Conservation (phyloP, 305 asterid genomes). For the Solanum hybrid region DNA sequence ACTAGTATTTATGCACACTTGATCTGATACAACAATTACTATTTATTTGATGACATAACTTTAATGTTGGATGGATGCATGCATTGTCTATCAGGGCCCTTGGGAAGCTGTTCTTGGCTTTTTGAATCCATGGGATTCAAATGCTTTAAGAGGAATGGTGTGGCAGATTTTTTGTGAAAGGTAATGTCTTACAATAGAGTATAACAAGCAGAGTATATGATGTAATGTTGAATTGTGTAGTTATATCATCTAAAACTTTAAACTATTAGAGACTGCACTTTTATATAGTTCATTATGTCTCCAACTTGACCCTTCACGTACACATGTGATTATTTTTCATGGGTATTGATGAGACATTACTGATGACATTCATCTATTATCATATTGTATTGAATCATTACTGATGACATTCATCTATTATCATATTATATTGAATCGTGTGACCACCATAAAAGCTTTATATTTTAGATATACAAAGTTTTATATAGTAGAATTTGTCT, state of each 20-base stretch:
- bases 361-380: background rate
- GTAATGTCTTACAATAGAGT: background rate
- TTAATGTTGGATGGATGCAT: background rate
- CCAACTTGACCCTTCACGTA: background rate
- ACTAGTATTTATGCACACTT: background rate
- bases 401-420: background rate
- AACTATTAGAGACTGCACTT: background rate
- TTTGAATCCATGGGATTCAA: conserved; percentile 32
- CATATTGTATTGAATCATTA: background rate
- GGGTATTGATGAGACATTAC: background rate
- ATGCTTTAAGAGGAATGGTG: conserved; percentile 28
- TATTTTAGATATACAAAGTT: background rate
- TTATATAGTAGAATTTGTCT: background rate
- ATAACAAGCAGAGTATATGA: background rate
- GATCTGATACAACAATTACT: background rate
- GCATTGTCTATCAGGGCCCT: background rate
- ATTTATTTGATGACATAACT: background rate
- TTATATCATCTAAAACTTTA: background rate
- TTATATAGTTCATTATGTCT: background rate
- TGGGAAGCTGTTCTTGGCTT: background rate
- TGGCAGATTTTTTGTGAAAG: conserved; percentile 28
- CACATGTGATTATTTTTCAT: background rate
- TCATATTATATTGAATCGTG: background rate
- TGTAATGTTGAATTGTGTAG: background rate
- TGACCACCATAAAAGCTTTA: background rate